phyloP scores from a whole-genome alignment of 2,329 filamentous ascomycete species.

The Curvularia hawaiiensis region DNA sequence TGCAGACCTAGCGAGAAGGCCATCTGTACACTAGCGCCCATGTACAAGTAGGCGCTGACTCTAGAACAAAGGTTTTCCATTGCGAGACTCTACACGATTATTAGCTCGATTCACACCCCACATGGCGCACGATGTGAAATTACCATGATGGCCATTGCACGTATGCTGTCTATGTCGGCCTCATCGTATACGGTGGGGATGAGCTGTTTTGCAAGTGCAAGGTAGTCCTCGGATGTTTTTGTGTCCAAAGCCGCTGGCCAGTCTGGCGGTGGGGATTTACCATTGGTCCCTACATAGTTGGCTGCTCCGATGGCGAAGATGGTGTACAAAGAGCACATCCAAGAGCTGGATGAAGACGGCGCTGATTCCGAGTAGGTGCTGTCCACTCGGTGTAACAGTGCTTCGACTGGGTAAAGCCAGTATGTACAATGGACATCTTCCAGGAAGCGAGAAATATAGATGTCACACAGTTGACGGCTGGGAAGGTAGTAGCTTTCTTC shows the following conservation, averaged over 20 bases:
- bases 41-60: constrained; percentile 45
- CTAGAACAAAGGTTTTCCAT: constrained; percentile 44
- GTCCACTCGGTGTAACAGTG: constrained; percentile 39
- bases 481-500: constrained; percentile 39
- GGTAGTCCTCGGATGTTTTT: constrained; percentile 41
- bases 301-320: constrained; percentile 44
- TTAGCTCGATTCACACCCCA: constrained; percentile 10
- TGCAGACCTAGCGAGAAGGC: constrained; percentile 46
- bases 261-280: constrained; percentile 28
- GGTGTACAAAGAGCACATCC: constrained; percentile 46
- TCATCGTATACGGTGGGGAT: constrained; percentile 43
- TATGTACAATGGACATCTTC: constrained; percentile 45
- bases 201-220: constrained; percentile 41
- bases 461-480: constrained; percentile 34
- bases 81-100: constrained; percentile 34
- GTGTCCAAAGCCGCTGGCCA: constrained; percentile 26
- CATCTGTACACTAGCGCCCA: constrained; percentile 45
- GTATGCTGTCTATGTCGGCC: constrained; percentile 46
- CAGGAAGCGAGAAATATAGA: constrained; percentile 42
- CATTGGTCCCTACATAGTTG: constrained; percentile 26
- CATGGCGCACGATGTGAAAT: background rate
- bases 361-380: constrained; percentile 37
- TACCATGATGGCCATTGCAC: constrained; percentile 44
- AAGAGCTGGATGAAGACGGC: constrained; percentile 34
- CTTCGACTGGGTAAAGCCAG: constrained; percentile 45